Evolutionary conservation across 345 rosid species (phyloP).

Genomic region (Pugionium dolabratum): DNA sequence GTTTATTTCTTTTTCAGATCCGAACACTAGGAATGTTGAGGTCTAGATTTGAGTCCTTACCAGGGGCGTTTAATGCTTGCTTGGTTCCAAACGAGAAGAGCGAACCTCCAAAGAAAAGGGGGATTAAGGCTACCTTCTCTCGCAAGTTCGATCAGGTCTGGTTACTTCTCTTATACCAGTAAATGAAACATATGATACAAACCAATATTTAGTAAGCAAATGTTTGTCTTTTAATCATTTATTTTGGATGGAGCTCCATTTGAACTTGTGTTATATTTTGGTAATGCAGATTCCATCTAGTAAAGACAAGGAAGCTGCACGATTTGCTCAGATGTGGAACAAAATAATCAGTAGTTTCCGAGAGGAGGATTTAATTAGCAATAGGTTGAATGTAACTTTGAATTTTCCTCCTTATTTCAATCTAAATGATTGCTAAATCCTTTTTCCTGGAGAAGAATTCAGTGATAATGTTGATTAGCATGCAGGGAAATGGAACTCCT

Average conservation of each 20-base stretch:
- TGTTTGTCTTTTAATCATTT: slow-evolving; percentile 29
- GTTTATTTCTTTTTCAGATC: slow-evolving; percentile 44
- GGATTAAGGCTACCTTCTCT: slow-evolving; percentile 47
- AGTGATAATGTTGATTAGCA: slow-evolving; percentile 10
- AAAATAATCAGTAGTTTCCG: slow-evolving; percentile 58
- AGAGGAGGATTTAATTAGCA: slow-evolving; percentile 56
- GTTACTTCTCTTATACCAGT: slow-evolving; percentile 6
- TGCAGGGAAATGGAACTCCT: slow-evolving; percentile 55
- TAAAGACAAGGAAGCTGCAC: slow-evolving; percentile 47
- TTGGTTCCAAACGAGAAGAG: slow-evolving; percentile 51
- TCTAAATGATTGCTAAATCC: slow-evolving; percentile 8
- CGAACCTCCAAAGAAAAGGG: slow-evolving; percentile 46
- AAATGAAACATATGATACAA: slow-evolving; percentile 30
- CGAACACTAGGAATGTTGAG: slow-evolving; percentile 59
- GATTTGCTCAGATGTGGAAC: slow-evolving; percentile 66
- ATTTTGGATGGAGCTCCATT: slow-evolving; percentile 5
- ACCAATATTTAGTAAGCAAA: slow-evolving; percentile 42
- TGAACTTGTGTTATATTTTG: slow-evolving; percentile 46
- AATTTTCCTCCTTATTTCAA: neutral
- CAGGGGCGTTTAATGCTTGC: slow-evolving; percentile 52
- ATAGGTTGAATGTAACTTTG: slow-evolving; percentile 43
- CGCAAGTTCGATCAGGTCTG: slow-evolving; percentile 47
- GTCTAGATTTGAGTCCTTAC: slow-evolving; percentile 58
- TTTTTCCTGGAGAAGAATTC: neutral
- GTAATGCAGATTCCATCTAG: slow-evolving; percentile 39